Evolutionary conservation across 2,329 filamentous ascomycete species (phyloP).

Genomic region (Sclerotinia nivalis): DNA sequence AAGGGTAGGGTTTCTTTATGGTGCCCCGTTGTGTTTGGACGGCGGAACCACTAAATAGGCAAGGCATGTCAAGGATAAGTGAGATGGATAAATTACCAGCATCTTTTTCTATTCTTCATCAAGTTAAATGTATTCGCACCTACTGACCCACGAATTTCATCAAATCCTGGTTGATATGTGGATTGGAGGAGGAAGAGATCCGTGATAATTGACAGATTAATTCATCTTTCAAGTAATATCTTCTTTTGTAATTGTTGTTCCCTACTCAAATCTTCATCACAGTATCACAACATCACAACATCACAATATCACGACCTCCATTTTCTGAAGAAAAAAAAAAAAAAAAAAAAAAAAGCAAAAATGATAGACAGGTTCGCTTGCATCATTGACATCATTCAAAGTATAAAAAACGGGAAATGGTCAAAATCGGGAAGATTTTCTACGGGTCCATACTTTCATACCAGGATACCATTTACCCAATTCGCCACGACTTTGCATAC

Average conservation of each 20-base stretch:
- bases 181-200: neutral
- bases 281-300: neutral
- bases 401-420: neutral
- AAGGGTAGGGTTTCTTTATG: neutral
- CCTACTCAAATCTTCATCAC: neutral
- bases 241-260: neutral
- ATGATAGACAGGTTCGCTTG: no score
- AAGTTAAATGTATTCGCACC: neutral
- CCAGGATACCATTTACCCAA: neutral
- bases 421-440: neutral
- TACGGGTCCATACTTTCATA: neutral
- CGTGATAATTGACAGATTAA: neutral
- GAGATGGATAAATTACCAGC: neutral
- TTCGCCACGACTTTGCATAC: neutral
- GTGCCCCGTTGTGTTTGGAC: neutral
- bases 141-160: neutral
- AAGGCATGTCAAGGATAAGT: constrained; percentile 3
- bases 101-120: neutral
- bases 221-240: neutral
- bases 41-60: neutral
- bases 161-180: neutral
- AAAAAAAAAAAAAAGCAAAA: neutral
- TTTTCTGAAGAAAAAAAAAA: neutral
- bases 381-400: constrained; percentile 10
- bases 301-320: neutral